Base-by-base conservation (phyloP, 2,329 filamentous ascomycete species). In the Ramularia collo-cygni region DNA sequence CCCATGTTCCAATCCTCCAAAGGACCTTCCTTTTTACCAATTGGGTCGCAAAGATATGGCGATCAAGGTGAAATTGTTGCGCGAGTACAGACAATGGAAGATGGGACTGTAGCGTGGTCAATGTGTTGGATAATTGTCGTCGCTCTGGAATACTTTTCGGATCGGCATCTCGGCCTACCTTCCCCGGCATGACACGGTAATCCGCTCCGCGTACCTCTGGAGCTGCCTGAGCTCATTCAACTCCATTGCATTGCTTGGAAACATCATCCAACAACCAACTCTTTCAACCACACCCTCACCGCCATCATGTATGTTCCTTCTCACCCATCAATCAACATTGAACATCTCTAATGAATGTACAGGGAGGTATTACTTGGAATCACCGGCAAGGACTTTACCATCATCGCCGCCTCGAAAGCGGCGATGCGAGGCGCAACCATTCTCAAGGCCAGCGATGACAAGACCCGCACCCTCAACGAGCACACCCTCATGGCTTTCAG, bases 291-390 rank as follows among this genome's bases (percentile, higher is more conserved):
- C 34, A 38, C 36, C 21, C 30, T 30, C 10, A 45, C 37, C 28
- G 48, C 46, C 44, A 44, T 39, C 40, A 51, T 51, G 48, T 51
- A 45, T 17, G 48, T 39, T 14, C 16, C n/a, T 10, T 24, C 8
- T 13, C 14, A 28, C n/a, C 4, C 16, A 26, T 9, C 17, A 8
- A 10, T n/a, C 2, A 12, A 5, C 5, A 9, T 8, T 29, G 17
- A 13, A 6, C 9, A 10, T 30, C 12, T 35, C 49, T 37, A 51
- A 26, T 14, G 16, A 37, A 14, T 8, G 2, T 8, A 4, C 44
- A 96, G 89, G 92, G 92, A 98, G 80, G 86, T 96, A 65, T 77
- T 98, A 64, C 78, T 98, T 57, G 92, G 92, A 61, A 95, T 98
- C 67, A 95, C 90, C 45, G 93, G 92, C 73, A 95, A 95, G 75